Evolutionary conservation across 495 filamentous ascomycete species (phyloP).

Genomic region (Neurospora sp.): DNA sequence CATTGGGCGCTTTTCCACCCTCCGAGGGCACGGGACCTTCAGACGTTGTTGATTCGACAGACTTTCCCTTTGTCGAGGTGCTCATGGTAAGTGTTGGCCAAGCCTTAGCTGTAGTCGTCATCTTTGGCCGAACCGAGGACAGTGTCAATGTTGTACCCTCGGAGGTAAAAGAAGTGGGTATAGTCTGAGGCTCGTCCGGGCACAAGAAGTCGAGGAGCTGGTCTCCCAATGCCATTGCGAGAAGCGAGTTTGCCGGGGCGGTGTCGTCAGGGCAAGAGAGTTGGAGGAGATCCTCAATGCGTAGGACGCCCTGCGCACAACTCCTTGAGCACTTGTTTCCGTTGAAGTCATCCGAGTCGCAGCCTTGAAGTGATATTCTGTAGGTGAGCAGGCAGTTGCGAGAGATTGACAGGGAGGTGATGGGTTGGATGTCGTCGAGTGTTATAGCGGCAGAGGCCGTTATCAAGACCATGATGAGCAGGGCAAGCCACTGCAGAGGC

Average conservation of each 20-base stretch:
- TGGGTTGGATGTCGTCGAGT: neutral
- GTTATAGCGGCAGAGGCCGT: neutral
- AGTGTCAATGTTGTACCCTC: neutral
- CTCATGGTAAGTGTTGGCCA: neutral
- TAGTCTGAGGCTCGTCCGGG: neutral
- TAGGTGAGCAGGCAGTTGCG: neutral
- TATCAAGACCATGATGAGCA: neutral
- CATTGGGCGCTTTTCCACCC: neutral
- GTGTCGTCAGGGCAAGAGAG: neutral
- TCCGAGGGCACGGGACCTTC: neutral
- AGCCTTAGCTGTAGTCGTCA: neutral
- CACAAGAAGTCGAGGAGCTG: neutral
- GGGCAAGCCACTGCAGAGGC: neutral
- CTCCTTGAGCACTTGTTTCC: neutral
- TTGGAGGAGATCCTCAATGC: neutral
- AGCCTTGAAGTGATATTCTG: neutral
- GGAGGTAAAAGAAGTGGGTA: neutral
- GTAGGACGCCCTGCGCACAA: neutral
- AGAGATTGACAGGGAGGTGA: neutral
- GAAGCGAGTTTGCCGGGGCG: neutral
- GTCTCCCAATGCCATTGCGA: neutral
- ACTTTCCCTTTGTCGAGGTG: neutral
- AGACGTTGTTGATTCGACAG: neutral
- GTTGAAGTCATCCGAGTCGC: neutral
- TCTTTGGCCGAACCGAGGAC: neutral